These are phyloP conservation scores for Podospora bellae-mahoneyi DNA, from an alignment of 495 filamentous ascomycete genomes.

Conservation along the genomic window DNA sequence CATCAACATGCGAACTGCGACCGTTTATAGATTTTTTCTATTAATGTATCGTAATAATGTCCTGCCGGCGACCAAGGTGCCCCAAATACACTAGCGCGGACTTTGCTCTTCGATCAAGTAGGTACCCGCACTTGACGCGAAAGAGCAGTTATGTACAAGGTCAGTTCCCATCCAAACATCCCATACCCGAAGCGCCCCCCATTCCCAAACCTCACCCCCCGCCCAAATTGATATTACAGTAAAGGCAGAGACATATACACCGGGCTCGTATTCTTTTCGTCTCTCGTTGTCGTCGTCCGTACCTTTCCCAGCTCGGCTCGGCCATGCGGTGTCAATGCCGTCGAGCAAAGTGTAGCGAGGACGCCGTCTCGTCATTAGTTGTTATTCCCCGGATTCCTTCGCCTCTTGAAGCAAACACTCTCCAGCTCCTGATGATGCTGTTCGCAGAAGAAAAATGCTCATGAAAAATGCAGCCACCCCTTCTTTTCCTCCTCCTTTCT, in stretches of 20 bases:
- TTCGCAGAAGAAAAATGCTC: constrained; percentile 15
- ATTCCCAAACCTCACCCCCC: constrained; percentile 1
- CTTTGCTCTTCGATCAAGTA: neutral
- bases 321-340: neutral
- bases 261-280: constrained; percentile 4
- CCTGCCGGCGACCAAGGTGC: neutral
- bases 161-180: constrained; percentile 15
- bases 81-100: neutral
- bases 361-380: constrained; percentile 24
- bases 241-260: neutral
- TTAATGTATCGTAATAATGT: neutral
- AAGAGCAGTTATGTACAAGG: constrained; percentile 18
- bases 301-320: neutral
- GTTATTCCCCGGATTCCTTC: constrained; percentile 5
- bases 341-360: constrained; percentile 6
- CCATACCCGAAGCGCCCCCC: constrained; percentile 7
- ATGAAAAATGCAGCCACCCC: constrained; percentile 16
- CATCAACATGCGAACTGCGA: neutral
- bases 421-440: constrained; percentile 17
- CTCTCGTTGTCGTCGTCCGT: constrained; percentile 4
- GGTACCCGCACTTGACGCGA: constrained; percentile 14
- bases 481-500: constrained; percentile 19
- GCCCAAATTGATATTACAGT: constrained; percentile 7
- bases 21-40: neutral
- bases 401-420: constrained; percentile 10